Evolutionary conservation across 768 basidiomycete species (phyloP).

Genomic region (Piloderma croceum): DNA sequence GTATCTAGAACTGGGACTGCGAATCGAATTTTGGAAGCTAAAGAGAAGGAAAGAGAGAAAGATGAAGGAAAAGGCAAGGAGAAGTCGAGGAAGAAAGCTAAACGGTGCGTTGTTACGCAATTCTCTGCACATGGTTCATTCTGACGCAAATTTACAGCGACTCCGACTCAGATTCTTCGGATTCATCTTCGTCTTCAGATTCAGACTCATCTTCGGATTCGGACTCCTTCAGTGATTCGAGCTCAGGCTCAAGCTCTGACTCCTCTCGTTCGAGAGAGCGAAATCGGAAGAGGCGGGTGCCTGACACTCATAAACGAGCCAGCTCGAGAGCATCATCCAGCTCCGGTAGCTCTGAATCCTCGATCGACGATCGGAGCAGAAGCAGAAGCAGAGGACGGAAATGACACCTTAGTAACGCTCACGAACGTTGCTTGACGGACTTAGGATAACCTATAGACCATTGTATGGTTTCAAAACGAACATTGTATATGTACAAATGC

Average conservation of each 20-base stretch:
- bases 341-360: background rate
- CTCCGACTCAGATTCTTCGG: slow-evolving; percentile 19
- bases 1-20: slow-evolving; percentile 65
- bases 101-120: background rate
- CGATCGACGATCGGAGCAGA: too few relatives aligned
- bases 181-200: slow-evolving; percentile 19
- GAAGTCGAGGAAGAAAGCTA: slow-evolving; percentile 6
- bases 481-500: slow-evolving; percentile 9
- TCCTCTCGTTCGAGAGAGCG: slow-evolving; percentile 43
- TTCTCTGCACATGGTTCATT: background rate
- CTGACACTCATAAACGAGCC: slow-evolving; percentile 23
- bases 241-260: slow-evolving; percentile 22
- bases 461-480: slow-evolving; percentile 4
- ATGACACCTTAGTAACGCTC: background rate
- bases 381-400: too few relatives aligned
- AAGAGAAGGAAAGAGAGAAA: slow-evolving; percentile 60
- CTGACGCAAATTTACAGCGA: slow-evolving; percentile 21
- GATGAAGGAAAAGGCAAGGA: slow-evolving; percentile 39
- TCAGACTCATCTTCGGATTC: slow-evolving; percentile 37
- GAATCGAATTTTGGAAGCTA: slow-evolving; percentile 75
- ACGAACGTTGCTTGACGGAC: background rate
- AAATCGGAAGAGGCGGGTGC: slow-evolving; percentile 33
- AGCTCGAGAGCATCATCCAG: slow-evolving; percentile 5
- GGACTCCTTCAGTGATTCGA: slow-evolving; percentile 39
- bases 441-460: background rate